Percentiles rank a stretch among this genome's conserved stretches.
phyloP scores from a whole-genome alignment of 371 early-diverging fungal species.

The Thermomucor indicae-seudaticae region DNA sequence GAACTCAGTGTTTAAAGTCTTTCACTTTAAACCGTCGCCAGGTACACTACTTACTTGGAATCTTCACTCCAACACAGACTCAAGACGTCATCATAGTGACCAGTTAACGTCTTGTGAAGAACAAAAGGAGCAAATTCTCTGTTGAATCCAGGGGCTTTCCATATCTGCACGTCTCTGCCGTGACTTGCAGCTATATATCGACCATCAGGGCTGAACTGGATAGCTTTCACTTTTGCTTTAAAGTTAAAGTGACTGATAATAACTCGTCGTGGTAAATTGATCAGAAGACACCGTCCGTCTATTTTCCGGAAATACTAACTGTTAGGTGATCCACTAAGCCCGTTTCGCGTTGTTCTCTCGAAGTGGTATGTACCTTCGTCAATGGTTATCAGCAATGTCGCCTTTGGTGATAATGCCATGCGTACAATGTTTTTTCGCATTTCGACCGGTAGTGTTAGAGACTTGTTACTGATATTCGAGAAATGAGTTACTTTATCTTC shows the following conservation, averaged over 20 bases:
- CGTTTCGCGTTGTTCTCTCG: neutral
- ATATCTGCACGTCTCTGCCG: slow-evolving; percentile 85
- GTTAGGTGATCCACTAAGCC: neutral
- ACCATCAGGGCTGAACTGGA: slow-evolving; percentile 81
- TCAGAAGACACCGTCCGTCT: slow-evolving; percentile 87
- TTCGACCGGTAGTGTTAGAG: slow-evolving; percentile 90
- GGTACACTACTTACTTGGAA: slow-evolving; percentile 47
- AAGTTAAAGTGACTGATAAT: slow-evolving; percentile 89
- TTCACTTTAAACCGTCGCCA: no score
- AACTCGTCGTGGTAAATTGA: slow-evolving; percentile 79
- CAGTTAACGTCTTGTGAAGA: slow-evolving; percentile 69
- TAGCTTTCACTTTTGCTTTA: slow-evolving; percentile 71
- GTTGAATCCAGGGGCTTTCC: slow-evolving; percentile 90
- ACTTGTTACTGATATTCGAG: slow-evolving; percentile 67
- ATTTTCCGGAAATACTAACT: no score
- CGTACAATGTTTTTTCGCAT: slow-evolving; percentile 84
- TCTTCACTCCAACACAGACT: slow-evolving; percentile 84
- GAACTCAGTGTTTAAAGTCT: no score
- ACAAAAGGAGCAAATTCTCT: slow-evolving; percentile 92
- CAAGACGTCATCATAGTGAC: slow-evolving; percentile 90
- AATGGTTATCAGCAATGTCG: slow-evolving; percentile 79
- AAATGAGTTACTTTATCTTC: neutral
- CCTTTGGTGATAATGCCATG: slow-evolving; percentile 89
- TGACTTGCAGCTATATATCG: slow-evolving; percentile 82
- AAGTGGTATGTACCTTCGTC: slow-evolving; percentile 79